Base-by-base conservation (phyloP, 78 protist genomes). In the Pigoraptor vietnamica region DNA sequence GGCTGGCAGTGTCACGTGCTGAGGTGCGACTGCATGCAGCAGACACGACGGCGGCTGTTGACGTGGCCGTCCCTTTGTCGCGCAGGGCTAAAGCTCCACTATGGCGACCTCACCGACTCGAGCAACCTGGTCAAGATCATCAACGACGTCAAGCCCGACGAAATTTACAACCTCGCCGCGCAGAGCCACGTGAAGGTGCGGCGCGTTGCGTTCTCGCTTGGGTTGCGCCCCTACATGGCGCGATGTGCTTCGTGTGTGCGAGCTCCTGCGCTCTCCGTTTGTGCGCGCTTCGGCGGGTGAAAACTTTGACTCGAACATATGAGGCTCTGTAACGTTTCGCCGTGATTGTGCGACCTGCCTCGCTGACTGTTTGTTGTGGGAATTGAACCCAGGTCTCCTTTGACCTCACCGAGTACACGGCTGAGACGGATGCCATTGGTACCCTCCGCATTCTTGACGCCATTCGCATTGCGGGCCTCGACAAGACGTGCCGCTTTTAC, bases 361-460 rank as follows among this genome's bases (percentile, higher is more conserved):
- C n/a, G n/a, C n/a, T n/a, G n/a, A n/a, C n/a, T n/a, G n/a, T n/a
- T n/a, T n/a, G n/a, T n/a, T n/a, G n/a, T n/a, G n/a, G n/a, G n/a
- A n/a, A n/a, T n/a, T n/a, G n/a, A n/a, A n/a, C n/a, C n/a, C n/a
- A n/a, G n/a, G 97, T 96, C 34, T 95, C 97, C 34, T 98, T 98
- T 88, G 99, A 98, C 19, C 91, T 96, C 96, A 89, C 98, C 19
- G 98, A 95, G 89, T 98, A 98, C 96, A 97, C 99, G 0, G 98
- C 96, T 0, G 89, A 98, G 33, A 97, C 95, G 0, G 98, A 96
- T 55, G 99, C 93, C 67, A 33, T 98, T 40, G 98, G 99, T 33
- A 87, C 93, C n/a, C 89, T 98, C 10, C 96, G 97, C 38, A 39
- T 97, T 14, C 96, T 98, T 81, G 98, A 97, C 38, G 99, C 99